A percentile compares a stretch with the other conserved stretches of the same genome.
These are phyloP conservation scores for Daldinia sp. DNA, from an alignment of 2,329 filamentous ascomycete genomes.

Conservation along the genomic window DNA sequence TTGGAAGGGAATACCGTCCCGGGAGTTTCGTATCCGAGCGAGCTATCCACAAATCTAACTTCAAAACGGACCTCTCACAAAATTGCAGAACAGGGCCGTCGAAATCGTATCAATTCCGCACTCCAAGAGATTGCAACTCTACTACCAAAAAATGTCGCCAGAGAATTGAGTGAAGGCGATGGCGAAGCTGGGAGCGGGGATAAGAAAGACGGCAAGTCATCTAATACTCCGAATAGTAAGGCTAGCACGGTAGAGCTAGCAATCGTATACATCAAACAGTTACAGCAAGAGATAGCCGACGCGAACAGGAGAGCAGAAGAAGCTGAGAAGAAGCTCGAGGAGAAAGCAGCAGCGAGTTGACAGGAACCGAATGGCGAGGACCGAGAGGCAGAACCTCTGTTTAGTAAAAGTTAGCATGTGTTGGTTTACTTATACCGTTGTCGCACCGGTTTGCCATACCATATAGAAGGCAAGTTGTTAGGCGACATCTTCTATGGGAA, in stretches of 20 bases:
- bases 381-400: slow-evolving; percentile 1
- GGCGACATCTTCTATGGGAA: slow-evolving; percentile 14
- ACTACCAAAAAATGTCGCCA: slow-evolving; percentile 71
- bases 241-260: slow-evolving; percentile 97
- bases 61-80: slow-evolving; percentile 98
- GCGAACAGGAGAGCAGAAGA: slow-evolving; percentile 73
- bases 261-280: slow-evolving; percentile 90
- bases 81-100: slow-evolving; percentile 93
- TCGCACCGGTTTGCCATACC: slow-evolving; percentile 22
- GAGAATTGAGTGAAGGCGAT: slow-evolving; percentile 59
- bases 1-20: slow-evolving; percentile 92
- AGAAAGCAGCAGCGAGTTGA: slow-evolving; percentile 38
- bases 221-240: slow-evolving; percentile 81
- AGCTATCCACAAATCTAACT: slow-evolving; percentile 91
- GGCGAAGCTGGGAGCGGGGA: slow-evolving; percentile 58
- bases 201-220: slow-evolving; percentile 58
- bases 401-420: slow-evolving; percentile 23
- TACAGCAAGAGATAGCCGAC: slow-evolving; percentile 79
- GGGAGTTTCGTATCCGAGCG: slow-evolving; percentile 89
- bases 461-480: slow-evolving; percentile 16
- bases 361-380: slow-evolving; percentile 13
- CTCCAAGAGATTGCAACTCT: slow-evolving; percentile 90
- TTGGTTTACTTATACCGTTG: slow-evolving; percentile 18
- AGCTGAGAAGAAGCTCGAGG: slow-evolving; percentile 71
- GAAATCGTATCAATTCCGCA: slow-evolving; percentile 95